Base-by-base conservation (phyloP, 257 asterid genomes). In the Przewalskia tangutica region DNA sequence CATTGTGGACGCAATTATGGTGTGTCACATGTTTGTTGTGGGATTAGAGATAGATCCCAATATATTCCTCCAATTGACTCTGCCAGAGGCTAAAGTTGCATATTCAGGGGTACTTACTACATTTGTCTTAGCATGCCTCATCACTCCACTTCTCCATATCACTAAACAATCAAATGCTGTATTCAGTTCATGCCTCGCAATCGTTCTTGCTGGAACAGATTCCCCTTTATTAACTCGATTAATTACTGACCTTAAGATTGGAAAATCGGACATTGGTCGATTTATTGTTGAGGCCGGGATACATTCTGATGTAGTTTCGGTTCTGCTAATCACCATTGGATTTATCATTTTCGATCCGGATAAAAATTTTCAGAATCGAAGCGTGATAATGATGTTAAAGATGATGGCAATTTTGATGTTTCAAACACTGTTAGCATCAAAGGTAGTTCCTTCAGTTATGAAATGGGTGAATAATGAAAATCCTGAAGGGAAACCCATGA, bases 401-500 rank as follows among this genome's bases (percentile, higher is more conserved):
- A 93, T 92, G 95, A 32, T 84, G 42, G 81, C 89, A 0, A 85
- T 90, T 0, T 66, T 95, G 0, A 76, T 84, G 18, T 79, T 94
- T 13, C 86, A 95, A 67, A 84, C 79, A 7, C 66, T 88, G 0
- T n/a, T 93, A 27, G 97, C 98, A 2, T 88, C 94, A 0, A 93
- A 90, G 75, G 27, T 91, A 13, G 92, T 97, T 0, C 98, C 98
- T 0, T 0, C 85, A 3, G 59, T 95, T 10, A 91, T 94, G 97
- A 90, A 94, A 9, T 95, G 98, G 99, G 97, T 95, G 54, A 94
- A 94, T 83, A 86, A 92, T 4, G 97, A 91, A 80, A 95, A 95
- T 60, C 97, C 97, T 0, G 97, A 90, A 75, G 99, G 98, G 75
- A 95, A 94, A 80, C 93, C 98, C 2, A 91, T 95, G 95, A 95